Evolutionary conservation across 352 stramenopile species (phyloP).

Genomic region (Phytopythium mirpurense): DNA sequence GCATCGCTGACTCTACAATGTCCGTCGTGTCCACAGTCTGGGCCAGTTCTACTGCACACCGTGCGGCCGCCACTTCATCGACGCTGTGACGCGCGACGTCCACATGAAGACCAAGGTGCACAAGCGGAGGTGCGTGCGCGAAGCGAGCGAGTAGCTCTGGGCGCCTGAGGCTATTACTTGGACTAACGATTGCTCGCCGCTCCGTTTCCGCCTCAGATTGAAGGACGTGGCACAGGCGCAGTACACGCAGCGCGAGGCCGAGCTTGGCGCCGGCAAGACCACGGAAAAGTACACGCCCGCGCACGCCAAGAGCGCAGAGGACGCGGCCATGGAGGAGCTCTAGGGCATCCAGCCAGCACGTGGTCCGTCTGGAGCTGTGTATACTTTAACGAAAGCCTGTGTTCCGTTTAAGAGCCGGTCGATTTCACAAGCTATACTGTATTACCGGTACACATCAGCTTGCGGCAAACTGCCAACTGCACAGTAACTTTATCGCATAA

Average conservation of each 20-base stretch:
- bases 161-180: background rate
- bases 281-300: slow-evolving; percentile 68
- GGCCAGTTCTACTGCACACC: slow-evolving; percentile 88
- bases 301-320: slow-evolving; percentile 29
- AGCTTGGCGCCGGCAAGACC: slow-evolving; percentile 61
- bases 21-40: too few relatives aligned
- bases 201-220: slow-evolving; percentile 26
- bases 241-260: slow-evolving; percentile 84
- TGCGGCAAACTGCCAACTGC: too few relatives aligned
- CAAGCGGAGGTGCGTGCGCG: slow-evolving; percentile 57
- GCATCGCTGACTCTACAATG: too few relatives aligned
- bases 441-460: too few relatives aligned
- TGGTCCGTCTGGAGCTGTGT: slow-evolving; percentile 8
- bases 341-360: too few relatives aligned
- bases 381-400: slow-evolving; percentile 18
- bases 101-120: slow-evolving; percentile 84
- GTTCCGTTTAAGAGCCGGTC: too few relatives aligned
- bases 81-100: slow-evolving; percentile 68
- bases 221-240: slow-evolving; percentile 89
- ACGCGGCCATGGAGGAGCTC: slow-evolving; percentile 50
- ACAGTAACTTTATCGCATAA: background rate
- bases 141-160: background rate
- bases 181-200: background rate
- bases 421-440: too few relatives aligned
- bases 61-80: slow-evolving; percentile 83